phyloP scores from a whole-genome alignment of 2,329 filamentous ascomycete genomes.

The Phyllosticta citrichinensis region DNA sequence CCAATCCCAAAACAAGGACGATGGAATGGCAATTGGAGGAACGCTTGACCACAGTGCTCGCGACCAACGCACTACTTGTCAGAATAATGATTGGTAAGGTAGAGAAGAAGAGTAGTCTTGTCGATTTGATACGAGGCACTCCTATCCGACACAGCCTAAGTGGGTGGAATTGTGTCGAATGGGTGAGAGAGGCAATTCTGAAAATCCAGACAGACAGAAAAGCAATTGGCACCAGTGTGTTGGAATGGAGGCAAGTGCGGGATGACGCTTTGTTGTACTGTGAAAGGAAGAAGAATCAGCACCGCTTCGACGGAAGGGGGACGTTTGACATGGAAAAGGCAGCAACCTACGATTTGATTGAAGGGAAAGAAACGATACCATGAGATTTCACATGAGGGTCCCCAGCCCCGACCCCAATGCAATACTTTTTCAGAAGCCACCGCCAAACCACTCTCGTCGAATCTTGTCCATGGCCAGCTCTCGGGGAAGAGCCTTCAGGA shows the following conservation, averaged over 20 bases:
- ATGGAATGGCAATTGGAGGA: conserved; percentile 23
- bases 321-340: conserved; percentile 22
- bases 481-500: conserved; percentile 28
- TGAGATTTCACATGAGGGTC: background rate
- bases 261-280: conserved; percentile 31
- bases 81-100: conserved; percentile 27
- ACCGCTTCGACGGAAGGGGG: conserved; percentile 32
- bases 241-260: conserved; percentile 27
- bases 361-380: conserved; percentile 9
- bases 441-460: conserved; percentile 13
- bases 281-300: conserved; percentile 28
- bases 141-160: conserved; percentile 20
- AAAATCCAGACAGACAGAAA: conserved; percentile 19
- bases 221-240: conserved; percentile 22
- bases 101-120: conserved; percentile 11
- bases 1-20: conserved; percentile 6
- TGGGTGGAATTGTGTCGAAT: conserved; percentile 35
- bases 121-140: conserved; percentile 18
- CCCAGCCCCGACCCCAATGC: background rate
- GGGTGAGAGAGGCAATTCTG: conserved; percentile 34
- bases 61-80: conserved; percentile 22
- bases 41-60: conserved; percentile 12
- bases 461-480: conserved; percentile 34
- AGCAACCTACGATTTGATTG: conserved; percentile 28
- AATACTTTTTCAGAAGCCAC: background rate